Conservation (phyloP, 208 protist genomes). For the Trypanosoma melophagium region DNA sequence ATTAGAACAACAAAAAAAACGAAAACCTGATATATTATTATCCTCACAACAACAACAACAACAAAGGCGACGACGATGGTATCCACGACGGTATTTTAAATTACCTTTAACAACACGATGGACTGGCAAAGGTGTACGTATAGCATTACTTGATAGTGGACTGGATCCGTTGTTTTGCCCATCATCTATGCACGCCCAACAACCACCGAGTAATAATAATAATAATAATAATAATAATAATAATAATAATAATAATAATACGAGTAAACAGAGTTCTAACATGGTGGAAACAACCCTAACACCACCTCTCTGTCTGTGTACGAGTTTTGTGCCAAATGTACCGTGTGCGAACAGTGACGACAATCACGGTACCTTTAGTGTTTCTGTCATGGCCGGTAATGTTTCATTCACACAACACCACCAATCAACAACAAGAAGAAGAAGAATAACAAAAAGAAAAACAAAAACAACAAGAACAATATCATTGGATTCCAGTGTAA, state of each 20-base stretch:
- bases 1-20: background rate
- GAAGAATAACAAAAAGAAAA: background rate
- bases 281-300: background rate
- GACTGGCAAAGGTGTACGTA: slow-evolving; percentile 46
- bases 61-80: slow-evolving; percentile 9
- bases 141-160: slow-evolving; percentile 69
- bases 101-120: slow-evolving; percentile 16
- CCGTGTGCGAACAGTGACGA: slow-evolving; percentile 69
- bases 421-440: background rate
- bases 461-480: slow-evolving; percentile 2
- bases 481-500: too few relatives aligned
- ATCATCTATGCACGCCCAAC: too few relatives aligned
- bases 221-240: background rate
- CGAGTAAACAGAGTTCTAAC: slow-evolving; percentile 28
- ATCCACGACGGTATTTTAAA: slow-evolving; percentile 26
- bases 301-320: slow-evolving; percentile 28
- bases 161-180: slow-evolving; percentile 28
- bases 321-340: slow-evolving; percentile 60
- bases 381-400: slow-evolving; percentile 87
- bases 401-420: slow-evolving; percentile 12
- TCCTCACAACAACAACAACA: too few relatives aligned
- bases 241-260: background rate
- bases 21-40: background rate
- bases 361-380: slow-evolving; percentile 97
- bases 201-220: background rate